Evolutionary conservation across 148 eudicot genomes (phyloP).

Genomic region (Vaccinium darrowii): DNA sequence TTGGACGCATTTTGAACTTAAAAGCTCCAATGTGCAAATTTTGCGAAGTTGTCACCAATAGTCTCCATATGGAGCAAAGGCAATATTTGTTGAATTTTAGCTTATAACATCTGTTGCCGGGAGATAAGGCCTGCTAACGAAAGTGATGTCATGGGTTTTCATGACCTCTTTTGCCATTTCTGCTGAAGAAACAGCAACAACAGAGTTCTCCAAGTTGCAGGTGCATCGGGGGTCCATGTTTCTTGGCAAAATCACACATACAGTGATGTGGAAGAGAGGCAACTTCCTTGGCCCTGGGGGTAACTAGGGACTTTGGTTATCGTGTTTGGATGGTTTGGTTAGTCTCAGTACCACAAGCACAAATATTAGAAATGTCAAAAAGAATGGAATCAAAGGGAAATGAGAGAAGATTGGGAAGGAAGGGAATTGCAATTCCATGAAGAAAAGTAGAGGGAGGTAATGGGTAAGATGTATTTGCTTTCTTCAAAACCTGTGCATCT

Average conservation of each 20-base stretch:
- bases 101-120: not conserved
- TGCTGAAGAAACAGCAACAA: not conserved
- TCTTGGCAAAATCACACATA: constrained; percentile 16
- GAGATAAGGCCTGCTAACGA: not conserved
- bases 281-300: constrained; percentile 32
- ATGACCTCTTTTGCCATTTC: not conserved
- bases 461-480: not conserved
- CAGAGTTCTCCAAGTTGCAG: constrained; percentile 27
- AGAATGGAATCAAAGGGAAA: not conserved
- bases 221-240: constrained; percentile 33
- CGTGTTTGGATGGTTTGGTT: not conserved
- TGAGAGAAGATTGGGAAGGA: not conserved
- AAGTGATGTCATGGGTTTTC: not conserved
- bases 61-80: not conserved
- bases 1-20: not conserved
- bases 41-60: not conserved
- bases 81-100: not conserved
- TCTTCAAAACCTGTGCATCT: not conserved
- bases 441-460: not conserved
- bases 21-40: not conserved
- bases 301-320: not conserved
- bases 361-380: not conserved
- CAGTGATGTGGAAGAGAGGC: constrained; percentile 28
- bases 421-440: not conserved
- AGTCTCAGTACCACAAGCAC: not conserved